These are phyloP conservation scores for Globomyces sp. DNA, from an alignment of 371 early-diverging fungal genomes.

Conservation along the genomic window DNA sequence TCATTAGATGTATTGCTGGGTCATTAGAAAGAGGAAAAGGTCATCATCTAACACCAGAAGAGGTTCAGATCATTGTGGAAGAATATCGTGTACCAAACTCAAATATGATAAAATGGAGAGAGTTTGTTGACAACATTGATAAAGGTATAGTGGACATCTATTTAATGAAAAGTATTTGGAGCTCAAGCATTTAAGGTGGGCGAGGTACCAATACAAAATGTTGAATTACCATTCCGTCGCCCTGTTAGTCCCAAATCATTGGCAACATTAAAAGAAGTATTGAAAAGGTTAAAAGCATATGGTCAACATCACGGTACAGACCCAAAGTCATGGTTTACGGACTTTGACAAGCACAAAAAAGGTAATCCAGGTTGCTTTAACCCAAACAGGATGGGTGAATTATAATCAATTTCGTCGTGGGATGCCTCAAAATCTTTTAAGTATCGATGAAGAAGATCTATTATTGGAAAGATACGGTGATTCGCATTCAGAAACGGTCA, in stretches of 20 bases:
- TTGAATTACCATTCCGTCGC: slow-evolving; percentile 29
- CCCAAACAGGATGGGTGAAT: slow-evolving; percentile 37
- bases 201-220: too few species aligned
- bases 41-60: slow-evolving; percentile 39
- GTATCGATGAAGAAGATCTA: slow-evolving; percentile 45
- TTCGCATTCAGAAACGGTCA: slow-evolving; percentile 37
- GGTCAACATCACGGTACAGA: slow-evolving; percentile 54
- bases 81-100: slow-evolving; percentile 31
- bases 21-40: slow-evolving; percentile 44
- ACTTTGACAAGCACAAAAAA: slow-evolving; percentile 56
- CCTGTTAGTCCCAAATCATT: slow-evolving; percentile 40
- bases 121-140: slow-evolving; percentile 50
- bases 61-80: slow-evolving; percentile 33
- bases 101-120: slow-evolving; percentile 40
- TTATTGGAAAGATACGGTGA: slow-evolving; percentile 44
- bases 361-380: slow-evolving; percentile 23
- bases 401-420: slow-evolving; percentile 51
- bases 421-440: slow-evolving; percentile 46
- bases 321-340: slow-evolving; percentile 54
- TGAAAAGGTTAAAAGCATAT: slow-evolving; percentile 38
- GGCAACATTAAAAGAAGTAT: slow-evolving; percentile 31
- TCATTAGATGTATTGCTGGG: slow-evolving; percentile 39
- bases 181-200: not conserved
- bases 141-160: slow-evolving; percentile 32
- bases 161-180: slow-evolving; percentile 10